Evolutionary conservation across 2,329 filamentous ascomycete species (phyloP).

Genomic region (Leptoxyphium fumago): DNA sequence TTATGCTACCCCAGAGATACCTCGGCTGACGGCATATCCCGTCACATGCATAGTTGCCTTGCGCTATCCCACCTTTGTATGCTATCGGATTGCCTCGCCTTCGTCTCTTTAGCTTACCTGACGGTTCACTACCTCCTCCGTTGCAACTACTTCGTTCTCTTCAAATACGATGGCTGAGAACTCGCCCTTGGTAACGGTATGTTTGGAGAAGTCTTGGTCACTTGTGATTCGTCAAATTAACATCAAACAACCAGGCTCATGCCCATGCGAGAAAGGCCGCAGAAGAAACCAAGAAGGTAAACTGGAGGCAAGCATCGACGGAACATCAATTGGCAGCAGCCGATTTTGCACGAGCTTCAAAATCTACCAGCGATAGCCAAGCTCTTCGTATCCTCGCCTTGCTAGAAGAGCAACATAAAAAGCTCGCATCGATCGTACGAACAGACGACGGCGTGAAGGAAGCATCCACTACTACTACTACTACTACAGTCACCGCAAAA

Average conservation of each 20-base stretch:
- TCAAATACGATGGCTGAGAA: not conserved
- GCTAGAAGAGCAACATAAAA: constrained; percentile 75
- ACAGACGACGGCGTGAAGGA: constrained; percentile 32
- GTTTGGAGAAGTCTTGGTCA: not conserved
- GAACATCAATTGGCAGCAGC: constrained; percentile 79
- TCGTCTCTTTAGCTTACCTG: too few relatives aligned
- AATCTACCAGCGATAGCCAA: constrained; percentile 49
- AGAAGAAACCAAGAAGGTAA: constrained; percentile 49
- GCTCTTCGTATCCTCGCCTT: constrained; percentile 71
- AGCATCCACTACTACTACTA: not conserved
- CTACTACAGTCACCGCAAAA: not conserved
- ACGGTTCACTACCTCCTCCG: too few relatives aligned
- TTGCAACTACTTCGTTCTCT: not conserved
- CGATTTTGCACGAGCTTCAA: constrained; percentile 75
- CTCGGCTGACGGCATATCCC: too few relatives aligned
- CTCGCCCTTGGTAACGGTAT: not conserved
- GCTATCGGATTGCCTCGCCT: too few relatives aligned
- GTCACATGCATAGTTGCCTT: too few relatives aligned
- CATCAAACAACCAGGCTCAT: constrained; percentile 48
- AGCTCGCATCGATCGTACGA: constrained; percentile 67
- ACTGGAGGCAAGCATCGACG: constrained; percentile 69
- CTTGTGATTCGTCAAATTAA: not conserved
- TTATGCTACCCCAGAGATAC: too few relatives aligned
- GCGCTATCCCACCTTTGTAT: too few relatives aligned
- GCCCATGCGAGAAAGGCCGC: constrained; percentile 78